phyloP scores from a whole-genome alignment of 2,329 filamentous ascomycete genomes.

The Hypoxylon sp. region DNA sequence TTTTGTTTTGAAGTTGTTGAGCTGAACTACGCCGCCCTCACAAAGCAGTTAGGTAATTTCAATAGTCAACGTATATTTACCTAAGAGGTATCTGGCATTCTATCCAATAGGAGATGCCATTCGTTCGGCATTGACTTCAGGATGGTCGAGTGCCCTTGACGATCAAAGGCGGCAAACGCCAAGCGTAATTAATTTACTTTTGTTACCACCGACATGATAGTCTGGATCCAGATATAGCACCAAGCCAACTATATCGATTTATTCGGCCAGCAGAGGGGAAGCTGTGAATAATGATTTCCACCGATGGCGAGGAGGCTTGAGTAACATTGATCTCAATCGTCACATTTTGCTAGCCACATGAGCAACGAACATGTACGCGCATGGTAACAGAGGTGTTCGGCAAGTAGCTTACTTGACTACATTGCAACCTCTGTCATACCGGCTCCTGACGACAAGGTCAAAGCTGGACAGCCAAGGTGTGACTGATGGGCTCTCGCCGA shows the following conservation, averaged over 20 bases:
- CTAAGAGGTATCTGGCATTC: not conserved
- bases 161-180: conserved; percentile 26
- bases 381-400: conserved; percentile 16
- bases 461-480: conserved; percentile 23
- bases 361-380: conserved; percentile 27
- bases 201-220: conserved; percentile 19
- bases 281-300: conserved; percentile 32
- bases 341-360: conserved; percentile 26
- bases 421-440: conserved; percentile 22
- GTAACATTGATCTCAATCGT: conserved; percentile 24
- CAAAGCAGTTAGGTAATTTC: conserved; percentile 6
- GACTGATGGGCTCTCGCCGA: conserved; percentile 18
- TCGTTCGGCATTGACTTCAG: conserved; percentile 8
- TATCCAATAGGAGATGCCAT: conserved; percentile 27
- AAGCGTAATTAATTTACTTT: conserved; percentile 31
- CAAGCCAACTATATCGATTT: conserved; percentile 26
- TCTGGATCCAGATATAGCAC: conserved; percentile 33
- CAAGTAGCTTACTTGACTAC: conserved; percentile 18
- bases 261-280: conserved; percentile 15
- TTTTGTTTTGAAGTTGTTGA: conserved; percentile 4
- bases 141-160: conserved; percentile 6
- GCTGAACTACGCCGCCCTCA: not conserved
- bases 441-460: conserved; percentile 18
- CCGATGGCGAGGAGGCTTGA: conserved; percentile 14
- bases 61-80: conserved; percentile 9